Percentiles rank a stretch among this genome's conserved stretches.
Conservation (phyloP, 352 stramenopile genomes). For the Vaucheria bursata region DNA sequence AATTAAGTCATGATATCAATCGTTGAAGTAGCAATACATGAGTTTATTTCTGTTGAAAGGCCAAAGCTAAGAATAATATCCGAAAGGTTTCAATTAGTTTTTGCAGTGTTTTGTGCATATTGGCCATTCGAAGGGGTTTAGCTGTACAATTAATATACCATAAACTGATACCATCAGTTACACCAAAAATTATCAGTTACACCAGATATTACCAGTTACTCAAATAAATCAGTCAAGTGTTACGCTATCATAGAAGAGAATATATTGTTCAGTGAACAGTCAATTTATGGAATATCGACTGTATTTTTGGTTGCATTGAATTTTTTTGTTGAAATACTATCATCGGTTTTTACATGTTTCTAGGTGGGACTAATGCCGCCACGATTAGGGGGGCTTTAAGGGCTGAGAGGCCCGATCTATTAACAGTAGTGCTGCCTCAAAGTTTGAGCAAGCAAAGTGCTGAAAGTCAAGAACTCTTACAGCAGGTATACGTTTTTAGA, state of each 20-base stretch:
- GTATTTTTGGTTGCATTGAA: neutral
- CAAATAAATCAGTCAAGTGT: neutral
- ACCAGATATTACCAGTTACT: neutral
- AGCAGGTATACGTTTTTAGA: conserved; percentile 57
- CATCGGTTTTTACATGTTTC: neutral
- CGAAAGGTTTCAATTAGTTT: too few species aligned
- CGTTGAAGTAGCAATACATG: too few species aligned
- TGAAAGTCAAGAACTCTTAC: conserved; percentile 60
- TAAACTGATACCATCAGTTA: too few species aligned
- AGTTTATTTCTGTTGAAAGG: too few species aligned
- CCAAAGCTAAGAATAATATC: too few species aligned
- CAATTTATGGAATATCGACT: too few species aligned
- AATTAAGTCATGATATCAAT: too few species aligned
- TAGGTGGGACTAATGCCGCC: conserved; percentile 58
- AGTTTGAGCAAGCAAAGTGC: conserved; percentile 59
- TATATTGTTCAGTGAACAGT: neutral
- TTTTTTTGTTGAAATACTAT: neutral
- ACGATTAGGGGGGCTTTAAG: conserved; percentile 62
- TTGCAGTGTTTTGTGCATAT: too few species aligned
- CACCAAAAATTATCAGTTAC: too few species aligned
- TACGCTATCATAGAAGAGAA: neutral
- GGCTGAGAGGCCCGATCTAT: conserved; percentile 58
- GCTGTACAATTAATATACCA: too few species aligned
- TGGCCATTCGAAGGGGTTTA: too few species aligned
- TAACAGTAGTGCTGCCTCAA: conserved; percentile 68